These are phyloP conservation scores for Coemansia sp. DNA, from an alignment of 192 early-diverging fungal species.

Conservation along the genomic window DNA sequence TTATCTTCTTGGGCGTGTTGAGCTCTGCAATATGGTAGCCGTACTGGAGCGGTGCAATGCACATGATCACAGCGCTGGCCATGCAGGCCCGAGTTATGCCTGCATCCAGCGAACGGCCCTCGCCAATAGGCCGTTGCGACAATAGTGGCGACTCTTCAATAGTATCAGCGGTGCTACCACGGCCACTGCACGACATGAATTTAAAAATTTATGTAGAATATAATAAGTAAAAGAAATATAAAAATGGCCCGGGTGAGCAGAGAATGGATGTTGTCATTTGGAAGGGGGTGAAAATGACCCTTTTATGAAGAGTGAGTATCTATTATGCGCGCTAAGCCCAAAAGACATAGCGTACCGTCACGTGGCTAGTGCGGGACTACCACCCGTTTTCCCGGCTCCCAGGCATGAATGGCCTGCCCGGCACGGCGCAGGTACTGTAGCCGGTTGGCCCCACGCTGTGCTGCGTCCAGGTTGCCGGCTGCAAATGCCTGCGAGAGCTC, in stretches of 20 bases:
- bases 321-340: too few species aligned
- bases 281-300: too few species aligned
- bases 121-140: constrained; percentile 1
- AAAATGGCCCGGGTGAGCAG: constrained; percentile 2
- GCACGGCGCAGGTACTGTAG: constrained; percentile 64
- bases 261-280: too few species aligned
- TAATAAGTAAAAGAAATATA: background rate
- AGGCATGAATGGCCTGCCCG: constrained; percentile 33
- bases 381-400: constrained; percentile 35
- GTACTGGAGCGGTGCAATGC: constrained; percentile 50
- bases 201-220: background rate
- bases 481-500: constrained; percentile 59
- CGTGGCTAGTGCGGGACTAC: constrained; percentile 15
- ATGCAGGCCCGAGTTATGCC: constrained; percentile 46
- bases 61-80: constrained; percentile 27
- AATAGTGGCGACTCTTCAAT: constrained; percentile 47
- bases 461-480: constrained; percentile 51
- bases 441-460: constrained; percentile 64
- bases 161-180: constrained; percentile 2
- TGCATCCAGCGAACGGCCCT: constrained; percentile 20
- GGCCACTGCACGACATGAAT: background rate
- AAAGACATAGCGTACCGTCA: background rate
- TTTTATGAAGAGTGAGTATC: too few species aligned
- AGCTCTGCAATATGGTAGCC: constrained; percentile 55
- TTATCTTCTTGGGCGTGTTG: constrained; percentile 50